A percentile compares a stretch with the other conserved stretches of the same genome.
Conservation (phyloP, 1,284 basidiomycete species). For the Sutorius eximius region DNA sequence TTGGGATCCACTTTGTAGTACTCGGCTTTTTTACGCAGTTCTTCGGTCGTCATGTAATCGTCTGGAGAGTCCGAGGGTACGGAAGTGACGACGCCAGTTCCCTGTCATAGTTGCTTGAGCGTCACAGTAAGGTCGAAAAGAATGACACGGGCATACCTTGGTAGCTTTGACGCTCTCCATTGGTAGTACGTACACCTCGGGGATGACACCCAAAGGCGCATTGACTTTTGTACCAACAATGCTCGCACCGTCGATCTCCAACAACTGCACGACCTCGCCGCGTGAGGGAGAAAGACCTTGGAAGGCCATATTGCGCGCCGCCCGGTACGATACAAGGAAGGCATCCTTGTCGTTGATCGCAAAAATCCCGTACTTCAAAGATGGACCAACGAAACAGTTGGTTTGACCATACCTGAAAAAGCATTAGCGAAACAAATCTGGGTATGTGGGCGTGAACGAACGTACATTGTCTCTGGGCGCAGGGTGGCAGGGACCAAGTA, state of each 20-base stretch:
- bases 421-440: slow-evolving; percentile 11
- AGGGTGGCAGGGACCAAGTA: slow-evolving; percentile 95
- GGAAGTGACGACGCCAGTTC: slow-evolving; percentile 98
- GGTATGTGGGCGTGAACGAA: slow-evolving; percentile 1
- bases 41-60: slow-evolving; percentile 89
- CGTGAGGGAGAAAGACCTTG: slow-evolving; percentile 78
- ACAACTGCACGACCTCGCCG: slow-evolving; percentile 72
- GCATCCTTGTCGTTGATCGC: slow-evolving; percentile 85
- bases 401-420: slow-evolving; percentile 89
- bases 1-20: slow-evolving; percentile 94
- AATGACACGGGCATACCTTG: slow-evolving; percentile 52
- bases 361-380: slow-evolving; percentile 92
- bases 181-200: slow-evolving; percentile 92
- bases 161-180: slow-evolving; percentile 97
- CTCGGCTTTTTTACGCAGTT: slow-evolving; percentile 95
- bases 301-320: slow-evolving; percentile 97
- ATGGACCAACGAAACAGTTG: slow-evolving; percentile 94
- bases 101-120: slow-evolving; percentile 43
- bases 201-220: slow-evolving; percentile 82
- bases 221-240: slow-evolving; percentile 90
- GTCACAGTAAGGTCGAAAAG: background rate
- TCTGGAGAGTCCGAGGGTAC: slow-evolving; percentile 99
- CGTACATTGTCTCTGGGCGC: slow-evolving; percentile 94
- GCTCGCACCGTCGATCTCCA: slow-evolving; percentile 75
- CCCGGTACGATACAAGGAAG: slow-evolving; percentile 87